Percentiles rank a stretch among this genome's conserved stretches.
Conservation (phyloP, 805 yeast genomes). For the Metschnikowia aberdeeniae region DNA sequence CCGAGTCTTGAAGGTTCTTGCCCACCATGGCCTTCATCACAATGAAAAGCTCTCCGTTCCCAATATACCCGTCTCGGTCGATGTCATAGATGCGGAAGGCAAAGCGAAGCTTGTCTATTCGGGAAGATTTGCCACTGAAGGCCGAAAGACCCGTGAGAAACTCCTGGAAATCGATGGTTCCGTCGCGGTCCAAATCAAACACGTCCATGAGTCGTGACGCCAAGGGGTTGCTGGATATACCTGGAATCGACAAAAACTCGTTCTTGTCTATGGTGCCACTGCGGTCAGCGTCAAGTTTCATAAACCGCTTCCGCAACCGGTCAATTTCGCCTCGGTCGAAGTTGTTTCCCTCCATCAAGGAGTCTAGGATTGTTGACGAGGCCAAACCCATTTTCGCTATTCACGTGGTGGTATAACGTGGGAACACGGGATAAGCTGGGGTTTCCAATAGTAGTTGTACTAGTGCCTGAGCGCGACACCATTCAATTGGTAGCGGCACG, state of each 20-base stretch:
- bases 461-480: no score
- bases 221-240: constrained; percentile 84
- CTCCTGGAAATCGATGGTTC: constrained; percentile 93
- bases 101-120: constrained; percentile 77
- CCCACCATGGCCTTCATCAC: constrained; percentile 98
- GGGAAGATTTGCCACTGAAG: constrained; percentile 78
- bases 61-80: constrained; percentile 90
- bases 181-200: constrained; percentile 89
- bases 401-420: background rate
- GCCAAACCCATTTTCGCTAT: constrained; percentile 50
- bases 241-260: constrained; percentile 91
- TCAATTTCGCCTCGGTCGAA: constrained; percentile 90
- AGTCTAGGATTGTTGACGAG: constrained; percentile 59
- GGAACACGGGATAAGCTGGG: background rate
- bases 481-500: no score
- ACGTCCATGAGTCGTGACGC: constrained; percentile 90
- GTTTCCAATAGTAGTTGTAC: background rate
- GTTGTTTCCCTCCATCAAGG: constrained; percentile 75
- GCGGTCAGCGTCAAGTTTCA: constrained; percentile 91
- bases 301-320: constrained; percentile 83
- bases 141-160: constrained; percentile 83
- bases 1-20: constrained; percentile 75
- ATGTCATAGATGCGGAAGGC: constrained; percentile 94
- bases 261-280: constrained; percentile 87
- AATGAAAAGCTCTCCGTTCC: constrained; percentile 90